Conservation (phyloP, 2,329 filamentous ascomycete genomes). For the Torrubiellomyces zombiae region DNA sequence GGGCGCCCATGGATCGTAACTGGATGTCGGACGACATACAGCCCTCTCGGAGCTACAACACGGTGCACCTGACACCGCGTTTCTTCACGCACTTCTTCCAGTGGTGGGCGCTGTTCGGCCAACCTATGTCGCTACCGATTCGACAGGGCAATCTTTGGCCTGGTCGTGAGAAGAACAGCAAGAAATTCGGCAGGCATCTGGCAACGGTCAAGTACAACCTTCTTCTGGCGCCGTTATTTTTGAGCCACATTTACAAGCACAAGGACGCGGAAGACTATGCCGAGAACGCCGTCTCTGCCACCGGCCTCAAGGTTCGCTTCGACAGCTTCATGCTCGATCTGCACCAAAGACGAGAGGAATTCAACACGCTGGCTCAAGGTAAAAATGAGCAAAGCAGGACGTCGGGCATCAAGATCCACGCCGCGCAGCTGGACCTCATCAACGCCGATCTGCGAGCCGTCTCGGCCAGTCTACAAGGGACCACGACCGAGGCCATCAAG, state of each 20-base stretch:
- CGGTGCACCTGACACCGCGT: constrained; percentile 80
- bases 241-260: constrained; percentile 97
- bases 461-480: constrained; percentile 74
- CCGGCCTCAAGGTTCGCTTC: constrained; percentile 87
- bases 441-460: constrained; percentile 85
- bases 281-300: constrained; percentile 66
- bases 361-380: constrained; percentile 64
- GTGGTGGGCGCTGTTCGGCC: constrained; percentile 95
- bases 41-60: constrained; percentile 83
- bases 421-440: constrained; percentile 81
- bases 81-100: constrained; percentile 98
- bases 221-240: constrained; percentile 76
- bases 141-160: constrained; percentile 87
- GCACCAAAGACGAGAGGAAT: constrained; percentile 85
- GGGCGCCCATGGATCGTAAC: constrained; percentile 72
- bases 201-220: constrained; percentile 98
- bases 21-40: constrained; percentile 64
- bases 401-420: constrained; percentile 88
- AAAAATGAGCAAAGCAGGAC: constrained; percentile 64
- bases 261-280: constrained; percentile 82
- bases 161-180: constrained; percentile 86
- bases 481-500: constrained; percentile 59
- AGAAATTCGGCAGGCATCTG: constrained; percentile 92
- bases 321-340: constrained; percentile 97
- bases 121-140: constrained; percentile 84